Conservation (phyloP, 805 yeast species). For the Starmera caribaea region DNA sequence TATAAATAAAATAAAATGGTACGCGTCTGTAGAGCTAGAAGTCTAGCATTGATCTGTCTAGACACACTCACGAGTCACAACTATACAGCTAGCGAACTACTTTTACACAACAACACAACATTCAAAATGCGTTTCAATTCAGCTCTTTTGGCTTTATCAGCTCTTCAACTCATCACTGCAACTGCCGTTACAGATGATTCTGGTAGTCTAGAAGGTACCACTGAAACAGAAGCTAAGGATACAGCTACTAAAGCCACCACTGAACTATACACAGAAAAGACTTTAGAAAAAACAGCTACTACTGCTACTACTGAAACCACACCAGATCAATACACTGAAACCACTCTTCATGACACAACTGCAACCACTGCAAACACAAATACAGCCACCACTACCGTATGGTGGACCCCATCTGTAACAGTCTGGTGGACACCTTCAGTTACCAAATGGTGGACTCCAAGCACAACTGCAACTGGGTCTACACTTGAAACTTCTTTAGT, state of each 20-base stretch:
- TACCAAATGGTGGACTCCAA: not conserved
- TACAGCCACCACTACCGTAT: not conserved
- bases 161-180: constrained; percentile 1
- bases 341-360: not conserved
- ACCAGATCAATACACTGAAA: not conserved
- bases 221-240: not conserved
- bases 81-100: too few relatives aligned
- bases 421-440: not conserved
- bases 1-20: too few relatives aligned
- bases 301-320: not conserved
- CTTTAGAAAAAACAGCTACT: not conserved
- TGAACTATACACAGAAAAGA: not conserved
- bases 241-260: not conserved
- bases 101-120: too few relatives aligned
- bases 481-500: not conserved
- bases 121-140: not conserved
- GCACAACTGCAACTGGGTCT: constrained; percentile 1
- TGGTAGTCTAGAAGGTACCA: constrained; percentile 4
- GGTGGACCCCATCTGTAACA: constrained; percentile 5
- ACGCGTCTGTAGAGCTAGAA: too few relatives aligned
- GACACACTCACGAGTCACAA: too few relatives aligned
- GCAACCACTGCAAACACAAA: not conserved
- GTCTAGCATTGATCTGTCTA: too few relatives aligned
- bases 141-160: constrained; percentile 1
- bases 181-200: constrained; percentile 1